phyloP scores from a whole-genome alignment of 805 yeast species.

The Yarrowia divulgata region DNA sequence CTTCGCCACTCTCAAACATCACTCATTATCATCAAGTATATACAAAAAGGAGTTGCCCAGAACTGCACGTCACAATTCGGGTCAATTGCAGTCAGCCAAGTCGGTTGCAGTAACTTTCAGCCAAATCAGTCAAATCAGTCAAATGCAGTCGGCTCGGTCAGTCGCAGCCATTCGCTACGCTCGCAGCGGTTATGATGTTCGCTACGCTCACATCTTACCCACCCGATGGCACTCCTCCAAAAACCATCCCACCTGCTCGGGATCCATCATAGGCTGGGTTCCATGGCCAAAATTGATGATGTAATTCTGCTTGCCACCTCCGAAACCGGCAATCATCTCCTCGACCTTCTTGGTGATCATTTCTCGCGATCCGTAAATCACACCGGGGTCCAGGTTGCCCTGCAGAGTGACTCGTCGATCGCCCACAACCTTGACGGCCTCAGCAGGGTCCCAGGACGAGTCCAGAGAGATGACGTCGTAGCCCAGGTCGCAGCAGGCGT shows the following conservation, averaged over 20 bases:
- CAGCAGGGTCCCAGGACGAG: conserved; percentile 86
- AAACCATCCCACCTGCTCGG: conserved; percentile 85
- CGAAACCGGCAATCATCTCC: conserved; percentile 87
- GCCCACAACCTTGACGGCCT: conserved; percentile 76
- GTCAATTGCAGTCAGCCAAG: too few species aligned
- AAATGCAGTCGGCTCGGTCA: too few species aligned
- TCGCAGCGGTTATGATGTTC: not conserved
- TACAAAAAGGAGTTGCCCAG: conserved; percentile 10
- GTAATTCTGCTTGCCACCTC: conserved; percentile 91
- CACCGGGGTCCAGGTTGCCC: conserved; percentile 96
- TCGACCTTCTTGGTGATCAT: conserved; percentile 80
- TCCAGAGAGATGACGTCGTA: conserved; percentile 91
- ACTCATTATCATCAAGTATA: conserved; percentile 34
- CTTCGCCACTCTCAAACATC: not conserved
- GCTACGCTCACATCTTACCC: conserved; percentile 53
- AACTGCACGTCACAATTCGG: too few species aligned
- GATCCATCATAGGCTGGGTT: conserved; percentile 97
- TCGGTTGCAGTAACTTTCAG: too few species aligned
- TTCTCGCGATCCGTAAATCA: conserved; percentile 88
- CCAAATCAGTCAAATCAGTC: too few species aligned
- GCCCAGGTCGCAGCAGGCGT: conserved; percentile 78
- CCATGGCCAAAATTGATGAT: conserved; percentile 98
- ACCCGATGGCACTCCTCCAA: conserved; percentile 85
- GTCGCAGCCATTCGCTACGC: conserved; percentile 1
- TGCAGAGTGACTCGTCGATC: conserved; percentile 81